Conservation (phyloP, 1,284 basidiomycete species). For the Afroboletus lepidellus region DNA sequence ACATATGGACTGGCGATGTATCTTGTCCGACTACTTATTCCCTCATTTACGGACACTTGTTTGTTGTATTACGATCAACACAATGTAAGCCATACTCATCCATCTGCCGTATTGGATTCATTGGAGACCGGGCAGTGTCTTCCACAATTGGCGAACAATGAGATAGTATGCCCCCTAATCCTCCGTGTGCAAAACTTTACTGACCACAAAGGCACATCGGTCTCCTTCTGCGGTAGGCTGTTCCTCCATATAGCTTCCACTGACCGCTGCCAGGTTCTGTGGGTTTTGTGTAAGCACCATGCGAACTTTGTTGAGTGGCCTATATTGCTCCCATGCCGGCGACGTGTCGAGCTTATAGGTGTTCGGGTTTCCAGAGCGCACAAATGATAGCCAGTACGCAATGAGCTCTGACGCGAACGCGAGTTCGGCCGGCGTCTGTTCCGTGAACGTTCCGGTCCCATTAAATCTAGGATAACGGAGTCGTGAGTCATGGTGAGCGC, state of each 20-base stretch:
- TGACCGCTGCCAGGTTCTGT: conserved; percentile 7
- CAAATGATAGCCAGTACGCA: conserved; percentile 13
- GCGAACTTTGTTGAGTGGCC: background rate
- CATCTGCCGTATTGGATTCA: background rate
- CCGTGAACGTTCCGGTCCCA: conserved; percentile 15
- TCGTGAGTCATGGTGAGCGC: conserved; percentile 15
- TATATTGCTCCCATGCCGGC: conserved; percentile 11
- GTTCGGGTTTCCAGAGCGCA: conserved; percentile 13
- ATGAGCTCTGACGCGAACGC: conserved; percentile 20
- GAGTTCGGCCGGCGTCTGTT: conserved; percentile 6
- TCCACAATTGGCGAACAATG: conserved; percentile 2
- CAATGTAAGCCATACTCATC: background rate
- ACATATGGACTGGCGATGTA: conserved; percentile 3
- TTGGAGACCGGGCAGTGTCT: background rate
- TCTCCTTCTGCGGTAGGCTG: conserved; percentile 8
- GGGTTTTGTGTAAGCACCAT: conserved; percentile 16
- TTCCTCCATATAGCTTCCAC: conserved; percentile 12
- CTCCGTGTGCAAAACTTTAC: conserved; percentile 5
- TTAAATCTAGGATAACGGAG: conserved; percentile 3
- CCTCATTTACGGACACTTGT: background rate
- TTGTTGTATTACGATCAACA: conserved; percentile 7
- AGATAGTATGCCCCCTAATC: conserved; percentile 1
- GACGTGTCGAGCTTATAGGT: conserved; percentile 11
- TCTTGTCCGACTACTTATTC: background rate
- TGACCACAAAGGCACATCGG: conserved; percentile 5